phyloP scores from a whole-genome alignment of 495 filamentous ascomycete species.

The Pyrenopolyporus hunteri region DNA sequence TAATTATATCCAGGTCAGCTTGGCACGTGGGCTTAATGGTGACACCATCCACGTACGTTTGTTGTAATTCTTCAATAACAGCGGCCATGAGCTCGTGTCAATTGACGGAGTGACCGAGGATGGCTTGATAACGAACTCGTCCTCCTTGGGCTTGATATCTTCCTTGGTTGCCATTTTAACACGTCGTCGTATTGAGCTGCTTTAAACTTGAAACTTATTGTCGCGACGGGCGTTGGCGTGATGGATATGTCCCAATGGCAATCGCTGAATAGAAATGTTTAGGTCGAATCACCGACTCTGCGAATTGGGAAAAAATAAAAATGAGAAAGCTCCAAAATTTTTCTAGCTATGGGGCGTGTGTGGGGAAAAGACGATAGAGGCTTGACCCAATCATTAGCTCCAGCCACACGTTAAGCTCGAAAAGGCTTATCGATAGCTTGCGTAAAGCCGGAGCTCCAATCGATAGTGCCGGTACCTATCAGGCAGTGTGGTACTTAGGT shows the following conservation, averaged over 20 bases:
- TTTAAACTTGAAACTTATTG: constrained; percentile 9
- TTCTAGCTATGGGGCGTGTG: constrained; percentile 25
- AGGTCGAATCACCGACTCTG: constrained; percentile 14
- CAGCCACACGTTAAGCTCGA: constrained; percentile 3
- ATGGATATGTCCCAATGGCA: constrained; percentile 31
- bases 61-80: constrained; percentile 91
- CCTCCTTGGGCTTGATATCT: constrained; percentile 65
- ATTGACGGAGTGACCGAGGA: constrained; percentile 71
- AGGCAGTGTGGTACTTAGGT: too few relatives aligned
- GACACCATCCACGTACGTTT: constrained; percentile 50
- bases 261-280: constrained; percentile 20
- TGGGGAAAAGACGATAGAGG: constrained; percentile 20
- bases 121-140: constrained; percentile 87
- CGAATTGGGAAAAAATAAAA: constrained; percentile 33
- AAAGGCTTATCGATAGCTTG: constrained; percentile 23
- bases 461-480: too few relatives aligned
- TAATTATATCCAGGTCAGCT: constrained; percentile 41
- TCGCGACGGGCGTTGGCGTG: constrained; percentile 27
- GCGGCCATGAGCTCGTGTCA: constrained; percentile 82
- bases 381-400: constrained; percentile 28
- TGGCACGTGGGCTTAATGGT: not conserved
- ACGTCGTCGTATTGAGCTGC: constrained; percentile 27
- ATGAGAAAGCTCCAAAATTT: constrained; percentile 43
- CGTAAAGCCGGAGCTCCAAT: not conserved
- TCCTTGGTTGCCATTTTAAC: constrained; percentile 64